Base-by-base conservation (phyloP, 2,329 filamentous ascomycete genomes). In the Microthyrium microscopicum region DNA sequence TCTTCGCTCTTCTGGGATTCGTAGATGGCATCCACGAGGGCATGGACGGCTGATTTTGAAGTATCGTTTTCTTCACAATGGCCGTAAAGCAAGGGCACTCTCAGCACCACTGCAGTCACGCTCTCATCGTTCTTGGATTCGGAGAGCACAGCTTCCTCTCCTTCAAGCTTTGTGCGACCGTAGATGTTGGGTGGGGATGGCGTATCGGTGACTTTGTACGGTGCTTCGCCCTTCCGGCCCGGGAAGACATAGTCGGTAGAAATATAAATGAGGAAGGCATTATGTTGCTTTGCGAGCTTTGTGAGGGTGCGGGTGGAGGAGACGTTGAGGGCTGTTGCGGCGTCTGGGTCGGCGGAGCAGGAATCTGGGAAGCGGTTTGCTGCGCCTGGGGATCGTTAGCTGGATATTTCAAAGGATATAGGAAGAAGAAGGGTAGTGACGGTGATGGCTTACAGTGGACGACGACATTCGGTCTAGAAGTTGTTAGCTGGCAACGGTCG, bases 311-410 rank as follows among this genome's bases (percentile, higher is more conserved):
- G 58, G 29, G 80, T 78, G 3, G 82, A 77, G 3, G 70, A 64
- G 9, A 87, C 71, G 47, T 92, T 92, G 45, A 91, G 62, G 13
- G 66, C 66, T 39, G 68, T 69, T 3, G 83, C 81, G 34, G 72
- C 78, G 38, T 75, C 69, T 3, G 83, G 84, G 51, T 93, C 72
- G 42, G 70, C 68, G 45, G 84, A 77, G 48, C 84, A 87, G 50
- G 78, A 77, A 55, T 93, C 84, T 2, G 85, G 84, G 47, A 77
- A 91, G 40, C 82, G 73, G 54, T 92, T 85, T 29, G 84, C 84
- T 26, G 84, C 85, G 50, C 79, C 79, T 85, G 41, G 28, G 16
- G 11, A 20, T 12, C 20, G 29, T 35, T 17, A 20, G n/a, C 37
- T 33, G 11, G 19, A 26, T 29, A 29, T 31, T 12, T 22, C 20